Percentiles rank a stretch among this genome's conserved stretches.
Evolutionary conservation across 257 asterid species (phyloP).

Genomic region (Solanum sitiens): DNA sequence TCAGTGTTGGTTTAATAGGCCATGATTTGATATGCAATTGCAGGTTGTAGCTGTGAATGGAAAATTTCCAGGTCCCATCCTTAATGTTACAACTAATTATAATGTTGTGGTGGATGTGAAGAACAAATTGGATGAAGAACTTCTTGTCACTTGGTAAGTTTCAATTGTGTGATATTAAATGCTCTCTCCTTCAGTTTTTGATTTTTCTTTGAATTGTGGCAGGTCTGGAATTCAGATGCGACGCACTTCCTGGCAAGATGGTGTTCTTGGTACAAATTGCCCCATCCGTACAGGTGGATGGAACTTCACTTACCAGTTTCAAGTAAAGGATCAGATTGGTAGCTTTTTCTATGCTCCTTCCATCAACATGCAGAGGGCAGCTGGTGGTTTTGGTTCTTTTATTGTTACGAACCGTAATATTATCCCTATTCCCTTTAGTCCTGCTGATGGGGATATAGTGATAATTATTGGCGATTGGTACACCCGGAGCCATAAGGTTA

Average conservation of each 20-base stretch:
- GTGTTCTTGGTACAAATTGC: conserved; percentile 90
- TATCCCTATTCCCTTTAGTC: conserved; percentile 57
- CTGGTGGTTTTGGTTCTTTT: conserved; percentile 87
- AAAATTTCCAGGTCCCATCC: conserved; percentile 70
- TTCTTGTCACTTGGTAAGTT: conserved; percentile 73
- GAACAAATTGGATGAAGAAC: conserved; percentile 74
- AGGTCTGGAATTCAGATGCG: conserved; percentile 98
- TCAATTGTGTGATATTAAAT: not conserved
- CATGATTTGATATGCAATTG: not conserved
- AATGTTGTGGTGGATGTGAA: conserved; percentile 74
- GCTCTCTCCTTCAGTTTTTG: not conserved
- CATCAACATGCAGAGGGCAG: conserved; percentile 76
- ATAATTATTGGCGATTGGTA: conserved; percentile 95
- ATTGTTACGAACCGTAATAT: conserved; percentile 50
- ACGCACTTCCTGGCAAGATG: conserved; percentile 88
- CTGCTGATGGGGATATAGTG: conserved; percentile 78
- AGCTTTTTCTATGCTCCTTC: conserved; percentile 88
- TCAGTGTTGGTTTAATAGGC: not conserved
- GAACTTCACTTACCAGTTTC: conserved; percentile 97
- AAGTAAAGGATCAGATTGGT: conserved; percentile 96
- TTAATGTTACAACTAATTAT: conserved; percentile 84
- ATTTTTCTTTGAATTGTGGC: not conserved
- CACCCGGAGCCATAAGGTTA: conserved; percentile 61
- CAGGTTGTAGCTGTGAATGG: conserved; percentile 89
- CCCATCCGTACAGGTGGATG: conserved; percentile 56